These are phyloP conservation scores for Punctularia strigosozonata DNA, from an alignment of 768 basidiomycete species.

Conservation along the genomic window DNA sequence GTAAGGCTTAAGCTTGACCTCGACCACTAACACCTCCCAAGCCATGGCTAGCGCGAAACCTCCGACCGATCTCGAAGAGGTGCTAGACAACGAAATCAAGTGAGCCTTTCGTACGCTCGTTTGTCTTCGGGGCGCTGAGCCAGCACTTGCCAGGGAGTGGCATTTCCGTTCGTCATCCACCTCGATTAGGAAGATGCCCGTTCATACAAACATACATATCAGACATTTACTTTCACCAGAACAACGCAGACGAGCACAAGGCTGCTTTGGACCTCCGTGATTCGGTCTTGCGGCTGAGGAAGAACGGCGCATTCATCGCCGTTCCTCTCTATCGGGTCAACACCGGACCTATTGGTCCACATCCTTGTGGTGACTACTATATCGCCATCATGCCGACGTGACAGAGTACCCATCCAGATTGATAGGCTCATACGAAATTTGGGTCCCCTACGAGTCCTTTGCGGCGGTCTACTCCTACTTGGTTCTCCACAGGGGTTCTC, in stretches of 20 bases:
- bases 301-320: constrained; percentile 70
- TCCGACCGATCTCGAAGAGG: constrained; percentile 41
- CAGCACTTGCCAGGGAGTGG: constrained; percentile 44
- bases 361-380: constrained; percentile 51
- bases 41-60: too few species aligned
- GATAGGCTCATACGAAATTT: constrained; percentile 71
- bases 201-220: too few species aligned
- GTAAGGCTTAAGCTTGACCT: too few species aligned
- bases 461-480: constrained; percentile 68
- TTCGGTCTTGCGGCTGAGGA: constrained; percentile 55
- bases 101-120: constrained; percentile 15
- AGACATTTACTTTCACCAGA: constrained; percentile 77
- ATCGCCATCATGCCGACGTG: neutral
- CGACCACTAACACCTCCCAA: too few species aligned
- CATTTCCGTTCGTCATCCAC: constrained; percentile 73
- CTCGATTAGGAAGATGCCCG: too few species aligned
- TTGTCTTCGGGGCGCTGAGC: neutral
- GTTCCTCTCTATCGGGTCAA: constrained; percentile 69
- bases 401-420: neutral
- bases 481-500: constrained; percentile 48
- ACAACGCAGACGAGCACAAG: constrained; percentile 46
- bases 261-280: constrained; percentile 61
- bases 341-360: constrained; percentile 56
- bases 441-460: constrained; percentile 69
- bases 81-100: constrained; percentile 55